Conservation (phyloP, 2,329 filamentous ascomycete genomes). For the Fusarium sp. region DNA sequence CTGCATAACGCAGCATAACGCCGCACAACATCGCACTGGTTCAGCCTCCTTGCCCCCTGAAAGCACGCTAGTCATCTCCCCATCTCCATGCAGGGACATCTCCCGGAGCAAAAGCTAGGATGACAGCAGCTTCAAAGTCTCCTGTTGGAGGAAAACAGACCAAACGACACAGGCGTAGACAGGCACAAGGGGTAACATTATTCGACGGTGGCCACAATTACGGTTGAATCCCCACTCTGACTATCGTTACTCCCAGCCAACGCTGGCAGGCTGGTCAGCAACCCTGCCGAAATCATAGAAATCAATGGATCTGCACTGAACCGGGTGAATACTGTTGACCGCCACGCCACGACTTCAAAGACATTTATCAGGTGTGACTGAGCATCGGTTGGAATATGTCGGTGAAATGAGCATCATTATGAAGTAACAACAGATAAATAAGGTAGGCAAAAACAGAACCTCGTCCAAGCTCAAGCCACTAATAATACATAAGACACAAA, state of each 20-base stretch:
- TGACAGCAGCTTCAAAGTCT: not conserved
- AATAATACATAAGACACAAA: slow-evolving; percentile 2
- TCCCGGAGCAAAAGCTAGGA: not conserved
- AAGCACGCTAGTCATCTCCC: slow-evolving; percentile 1
- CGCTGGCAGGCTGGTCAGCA: not conserved
- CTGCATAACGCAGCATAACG: slow-evolving; percentile 1
- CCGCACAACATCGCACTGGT: slow-evolving; percentile 3
- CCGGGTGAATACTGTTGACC: not conserved
- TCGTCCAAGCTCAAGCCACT: slow-evolving; percentile 20
- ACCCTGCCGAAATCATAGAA: not conserved
- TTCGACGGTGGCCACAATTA: not conserved
- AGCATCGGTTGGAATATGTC: not conserved
- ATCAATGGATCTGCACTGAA: not conserved
- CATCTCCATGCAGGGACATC: slow-evolving; percentile 18
- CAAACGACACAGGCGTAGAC: not conserved
- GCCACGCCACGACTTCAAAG: not conserved
- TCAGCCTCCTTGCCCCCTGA: slow-evolving; percentile 13
- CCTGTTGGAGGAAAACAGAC: slow-evolving; percentile 5
- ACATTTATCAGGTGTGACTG: not conserved
- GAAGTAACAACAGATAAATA: not conserved
- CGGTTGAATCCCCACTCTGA: not conserved
- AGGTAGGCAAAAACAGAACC: slow-evolving; percentile 3
- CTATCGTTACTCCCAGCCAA: slow-evolving; percentile 14
- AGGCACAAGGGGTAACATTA: not conserved
- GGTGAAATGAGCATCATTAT: not conserved